Evolutionary conservation across 73 alveolate genomes (phyloP), one percentile per base, ranked within the genome.

Genomic region (Uronychia setigera): DNA sequence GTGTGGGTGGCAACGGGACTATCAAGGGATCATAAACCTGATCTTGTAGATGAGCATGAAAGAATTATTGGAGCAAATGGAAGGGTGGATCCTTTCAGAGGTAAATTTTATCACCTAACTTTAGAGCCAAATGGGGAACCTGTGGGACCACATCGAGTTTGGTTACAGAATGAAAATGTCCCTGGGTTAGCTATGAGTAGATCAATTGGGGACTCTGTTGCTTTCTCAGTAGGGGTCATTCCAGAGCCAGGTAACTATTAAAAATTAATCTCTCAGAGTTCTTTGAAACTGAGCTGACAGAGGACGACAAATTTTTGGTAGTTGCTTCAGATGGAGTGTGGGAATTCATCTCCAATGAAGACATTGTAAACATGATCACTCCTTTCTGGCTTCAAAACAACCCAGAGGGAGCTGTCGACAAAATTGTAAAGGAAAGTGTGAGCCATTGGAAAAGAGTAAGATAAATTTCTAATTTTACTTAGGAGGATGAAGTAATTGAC

Each of bases 21-120:
- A 33, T 95, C 99, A 26, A 84, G 98, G 58, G 99, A 98, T 92
- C 99, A 98, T 83, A 98, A 97, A 80, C 99, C 99, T 29, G 97
- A 93, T 32, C 91, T 86, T 26, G 91, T 87, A 77, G 99, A 97
- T 84, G 99, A 98, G 88, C 88, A 93, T 1, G 97, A 90, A 76
- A 80, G 99, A 88, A 97, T 98, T 29, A 57, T 87, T 77, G 76
- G 85, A 0, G 33, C 83, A 57, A 94, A 94, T 33, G 99, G 99
- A 26, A 96, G 98, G 75, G 93, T 98, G 33, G 98, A 94, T 79
- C 97, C 98, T 0, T 93, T 87, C 79, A 60, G 89, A 35, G 67
- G 67, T 46, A 46, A 46, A 46, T 46, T 46, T 5, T 5, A 46
- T 11, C 5, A 5, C 19, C 19, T 46, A 46, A 46, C 67, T 5